Conservation (phyloP, 805 yeast species). For the Suhomyces sp. region DNA sequence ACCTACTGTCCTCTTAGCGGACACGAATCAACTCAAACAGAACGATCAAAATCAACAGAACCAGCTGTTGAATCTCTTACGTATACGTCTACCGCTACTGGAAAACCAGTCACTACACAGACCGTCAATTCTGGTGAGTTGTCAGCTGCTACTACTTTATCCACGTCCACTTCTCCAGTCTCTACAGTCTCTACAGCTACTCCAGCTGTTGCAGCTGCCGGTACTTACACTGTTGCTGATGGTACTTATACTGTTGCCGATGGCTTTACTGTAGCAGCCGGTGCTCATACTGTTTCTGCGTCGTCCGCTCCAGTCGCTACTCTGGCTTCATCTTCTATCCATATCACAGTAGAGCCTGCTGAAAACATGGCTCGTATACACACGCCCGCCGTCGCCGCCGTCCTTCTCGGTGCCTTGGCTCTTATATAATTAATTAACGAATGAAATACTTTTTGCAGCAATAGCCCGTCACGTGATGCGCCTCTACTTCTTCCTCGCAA, state of each 20-base stretch:
- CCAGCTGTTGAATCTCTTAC: not conserved
- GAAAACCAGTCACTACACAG: not conserved
- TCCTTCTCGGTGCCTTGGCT: constrained; percentile 13
- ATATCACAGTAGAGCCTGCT: constrained; percentile 5
- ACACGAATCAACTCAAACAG: constrained; percentile 1
- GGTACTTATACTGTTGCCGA: too few species aligned
- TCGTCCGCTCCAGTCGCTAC: constrained; percentile 7
- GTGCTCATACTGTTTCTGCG: not conserved
- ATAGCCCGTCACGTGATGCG: not conserved
- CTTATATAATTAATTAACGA: constrained; percentile 6
- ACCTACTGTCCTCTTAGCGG: constrained; percentile 7
- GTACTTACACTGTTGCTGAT: not conserved
- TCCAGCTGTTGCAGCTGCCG: constrained; percentile 5
- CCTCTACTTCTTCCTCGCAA: not conserved
- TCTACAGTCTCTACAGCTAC: not conserved
- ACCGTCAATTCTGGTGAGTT: not conserved
- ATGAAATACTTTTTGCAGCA: not conserved
- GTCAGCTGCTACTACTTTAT: not conserved
- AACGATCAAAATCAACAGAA: too few species aligned
- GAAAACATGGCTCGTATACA: constrained; percentile 7
- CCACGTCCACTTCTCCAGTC: not conserved
- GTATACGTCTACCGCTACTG: not conserved
- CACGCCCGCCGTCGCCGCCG: constrained; percentile 12
- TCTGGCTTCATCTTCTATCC: not conserved
- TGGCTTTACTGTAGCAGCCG: constrained; percentile 4